phyloP scores from a whole-genome alignment of 805 yeast species.

The Metschnikowia cerradonensis region DNA sequence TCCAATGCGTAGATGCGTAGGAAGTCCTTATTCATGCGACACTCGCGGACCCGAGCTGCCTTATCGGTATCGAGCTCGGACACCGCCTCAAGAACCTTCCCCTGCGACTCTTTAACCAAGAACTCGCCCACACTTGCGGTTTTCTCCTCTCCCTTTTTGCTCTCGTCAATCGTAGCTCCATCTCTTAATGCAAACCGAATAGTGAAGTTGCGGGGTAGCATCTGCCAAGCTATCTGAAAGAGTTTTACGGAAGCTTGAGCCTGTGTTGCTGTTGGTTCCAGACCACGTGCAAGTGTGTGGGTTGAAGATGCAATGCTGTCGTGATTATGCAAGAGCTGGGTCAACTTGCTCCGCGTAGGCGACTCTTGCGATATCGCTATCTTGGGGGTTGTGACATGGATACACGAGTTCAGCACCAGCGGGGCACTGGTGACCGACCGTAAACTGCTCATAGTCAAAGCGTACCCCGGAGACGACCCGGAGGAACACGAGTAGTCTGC shows the following conservation, averaged over 20 bases:
- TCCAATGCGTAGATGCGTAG: slow-evolving; percentile 18
- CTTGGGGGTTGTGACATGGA: not conserved
- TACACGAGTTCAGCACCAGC: not conserved
- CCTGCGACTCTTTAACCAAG: not conserved
- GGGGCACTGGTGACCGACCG: not conserved
- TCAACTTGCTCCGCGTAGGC: slow-evolving; percentile 2
- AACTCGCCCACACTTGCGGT: not conserved
- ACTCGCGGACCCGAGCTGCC: slow-evolving; percentile 12
- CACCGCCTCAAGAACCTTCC: not conserved
- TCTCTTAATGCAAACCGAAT: slow-evolving; percentile 1
- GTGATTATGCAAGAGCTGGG: not conserved
- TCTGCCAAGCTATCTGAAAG: slow-evolving; percentile 3
- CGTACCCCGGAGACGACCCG: not conserved
- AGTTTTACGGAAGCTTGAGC: not conserved
- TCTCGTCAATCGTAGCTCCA: not conserved
- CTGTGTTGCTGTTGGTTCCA: not conserved
- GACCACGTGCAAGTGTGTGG: not conserved
- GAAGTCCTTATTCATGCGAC: slow-evolving; percentile 16
- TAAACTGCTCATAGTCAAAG: slow-evolving; percentile 1
- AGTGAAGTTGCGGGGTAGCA: not conserved
- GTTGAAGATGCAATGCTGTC: not conserved
- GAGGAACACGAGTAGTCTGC: slow-evolving; percentile 1
- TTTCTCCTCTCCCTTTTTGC: not conserved
- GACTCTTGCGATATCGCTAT: not conserved
- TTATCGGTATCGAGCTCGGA: not conserved